A percentile compares a stretch with the other conserved stretches of the same genome.
phyloP scores from a whole-genome alignment of 2,329 filamentous ascomycete genomes.

The Phialemoniopsis sp. region DNA sequence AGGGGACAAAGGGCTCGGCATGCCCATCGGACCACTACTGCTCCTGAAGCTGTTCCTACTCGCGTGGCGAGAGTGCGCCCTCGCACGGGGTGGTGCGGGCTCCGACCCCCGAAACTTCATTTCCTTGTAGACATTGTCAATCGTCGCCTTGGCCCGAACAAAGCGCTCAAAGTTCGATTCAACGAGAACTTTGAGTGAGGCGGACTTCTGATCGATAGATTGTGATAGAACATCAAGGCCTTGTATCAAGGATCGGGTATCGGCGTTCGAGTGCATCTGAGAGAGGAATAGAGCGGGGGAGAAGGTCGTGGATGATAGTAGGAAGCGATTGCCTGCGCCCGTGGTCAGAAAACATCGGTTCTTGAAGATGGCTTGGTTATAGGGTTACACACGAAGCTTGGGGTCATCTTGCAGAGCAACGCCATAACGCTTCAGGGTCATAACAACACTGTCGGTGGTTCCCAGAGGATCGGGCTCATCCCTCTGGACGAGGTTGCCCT shows the following conservation, averaged over 20 bases:
- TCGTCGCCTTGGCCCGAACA: conserved; percentile 93
- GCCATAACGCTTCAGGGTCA: conserved; percentile 71
- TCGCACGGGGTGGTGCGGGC: conserved; percentile 35
- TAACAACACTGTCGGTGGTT: conserved; percentile 80
- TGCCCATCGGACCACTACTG: conserved; percentile 28
- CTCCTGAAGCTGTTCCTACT: conserved; percentile 65
- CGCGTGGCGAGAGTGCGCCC: conserved; percentile 59
- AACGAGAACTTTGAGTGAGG: conserved; percentile 90
- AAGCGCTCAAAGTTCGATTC: conserved; percentile 99
- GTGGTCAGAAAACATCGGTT: not conserved
- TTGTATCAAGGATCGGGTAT: conserved; percentile 73
- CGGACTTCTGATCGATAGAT: conserved; percentile 97
- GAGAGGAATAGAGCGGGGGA: conserved; percentile 89
- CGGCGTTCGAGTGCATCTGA: conserved; percentile 82
- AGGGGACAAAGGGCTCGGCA: conserved; percentile 30
- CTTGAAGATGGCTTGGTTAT: not conserved
- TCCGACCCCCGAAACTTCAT: conserved; percentile 76
- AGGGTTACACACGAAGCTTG: conserved; percentile 62
- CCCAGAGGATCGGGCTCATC: conserved; percentile 93
- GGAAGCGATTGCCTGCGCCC: conserved; percentile 74
- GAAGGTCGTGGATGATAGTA: conserved; percentile 93
- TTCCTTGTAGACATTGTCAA: conserved; percentile 97
- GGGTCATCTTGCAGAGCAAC: conserved; percentile 81
- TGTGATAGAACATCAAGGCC: conserved; percentile 83
- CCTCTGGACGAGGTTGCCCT: conserved; percentile 75